Percentiles rank a stretch among this genome's conserved stretches.
phyloP scores from a whole-genome alignment of 805 yeast genomes.

The Schwanniomyces sp. region DNA sequence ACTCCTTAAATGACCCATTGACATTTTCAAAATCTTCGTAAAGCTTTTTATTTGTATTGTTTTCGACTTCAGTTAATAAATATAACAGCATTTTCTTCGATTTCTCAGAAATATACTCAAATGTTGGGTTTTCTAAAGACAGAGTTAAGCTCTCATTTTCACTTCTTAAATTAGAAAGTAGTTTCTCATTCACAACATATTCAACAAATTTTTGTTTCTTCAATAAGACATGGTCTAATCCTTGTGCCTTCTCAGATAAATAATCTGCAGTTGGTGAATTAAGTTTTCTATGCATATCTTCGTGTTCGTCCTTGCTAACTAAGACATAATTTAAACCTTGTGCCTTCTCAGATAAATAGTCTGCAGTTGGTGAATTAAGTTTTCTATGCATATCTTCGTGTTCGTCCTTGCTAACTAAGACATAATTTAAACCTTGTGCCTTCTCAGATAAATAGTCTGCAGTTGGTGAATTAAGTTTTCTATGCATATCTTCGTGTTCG shows the following conservation, averaged over 20 bases:
- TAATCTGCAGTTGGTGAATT: conserved; percentile 16
- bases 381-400: conserved; percentile 6
- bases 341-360: conserved; percentile 20
- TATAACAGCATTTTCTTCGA: background rate
- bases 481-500: conserved; percentile 10
- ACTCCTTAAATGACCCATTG: conserved; percentile 8
- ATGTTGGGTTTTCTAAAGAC: conserved; percentile 11
- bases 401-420: conserved; percentile 11
- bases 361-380: conserved; percentile 29
- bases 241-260: conserved; percentile 19
- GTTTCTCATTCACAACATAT: conserved; percentile 17
- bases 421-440: conserved; percentile 14
- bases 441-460: conserved; percentile 15
- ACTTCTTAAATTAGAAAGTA: conserved; percentile 7
- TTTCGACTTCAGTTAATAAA: conserved; percentile 9
- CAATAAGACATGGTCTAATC: conserved; percentile 10
- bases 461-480: conserved; percentile 15
- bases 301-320: conserved; percentile 8
- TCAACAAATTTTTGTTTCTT: conserved; percentile 9
- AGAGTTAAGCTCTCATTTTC: conserved; percentile 17
- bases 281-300: conserved; percentile 7
- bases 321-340: conserved; percentile 6
- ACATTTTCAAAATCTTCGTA: conserved; percentile 22
- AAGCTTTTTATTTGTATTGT: conserved; percentile 16
- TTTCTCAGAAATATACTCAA: conserved; percentile 11